Conservation (phyloP, 768 basidiomycete species). For the Epithele typhae region DNA sequence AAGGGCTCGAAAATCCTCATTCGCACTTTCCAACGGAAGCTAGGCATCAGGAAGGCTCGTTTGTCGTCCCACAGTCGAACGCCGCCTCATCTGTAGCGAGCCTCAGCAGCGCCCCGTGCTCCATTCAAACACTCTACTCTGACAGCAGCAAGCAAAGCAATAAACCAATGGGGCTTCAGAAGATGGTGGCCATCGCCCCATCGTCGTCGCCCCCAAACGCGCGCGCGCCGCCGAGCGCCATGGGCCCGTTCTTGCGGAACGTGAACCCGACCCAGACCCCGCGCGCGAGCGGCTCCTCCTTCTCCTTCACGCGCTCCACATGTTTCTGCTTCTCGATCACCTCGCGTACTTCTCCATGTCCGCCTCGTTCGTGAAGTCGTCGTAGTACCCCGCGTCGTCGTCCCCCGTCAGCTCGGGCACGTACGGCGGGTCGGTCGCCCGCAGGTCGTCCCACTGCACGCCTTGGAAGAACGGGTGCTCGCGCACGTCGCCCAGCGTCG, state of each 20-base stretch:
- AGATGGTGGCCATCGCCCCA: constrained; percentile 32
- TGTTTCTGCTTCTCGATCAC: constrained; percentile 96
- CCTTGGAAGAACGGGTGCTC: constrained; percentile 79
- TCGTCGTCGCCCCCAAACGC: constrained; percentile 27
- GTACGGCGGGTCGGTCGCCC: constrained; percentile 78
- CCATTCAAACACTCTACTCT: no score
- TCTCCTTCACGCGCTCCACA: constrained; percentile 88
- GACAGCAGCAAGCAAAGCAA: no score
- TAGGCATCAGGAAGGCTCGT: no score
- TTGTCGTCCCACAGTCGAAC: no score
- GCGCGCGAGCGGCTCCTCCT: constrained; percentile 64
- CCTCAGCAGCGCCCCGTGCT: no score
- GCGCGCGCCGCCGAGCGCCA: constrained; percentile 32
- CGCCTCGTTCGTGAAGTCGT: constrained; percentile 81
- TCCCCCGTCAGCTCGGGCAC: constrained; percentile 94
- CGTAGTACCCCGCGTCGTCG: constrained; percentile 92
- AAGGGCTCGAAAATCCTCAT: no score
- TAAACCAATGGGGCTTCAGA: no score
- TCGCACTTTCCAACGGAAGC: no score
- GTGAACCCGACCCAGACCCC: constrained; percentile 93
- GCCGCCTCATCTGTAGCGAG: no score
- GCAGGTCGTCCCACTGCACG: constrained; percentile 75
- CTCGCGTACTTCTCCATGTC: constrained; percentile 99
- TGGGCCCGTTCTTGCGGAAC: constrained; percentile 83
- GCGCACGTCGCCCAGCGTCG: constrained; percentile 68